Percentiles rank a stretch among this genome's conserved stretches.
Conservation (phyloP, 306 rosid species). For the Cercis canadensis region DNA sequence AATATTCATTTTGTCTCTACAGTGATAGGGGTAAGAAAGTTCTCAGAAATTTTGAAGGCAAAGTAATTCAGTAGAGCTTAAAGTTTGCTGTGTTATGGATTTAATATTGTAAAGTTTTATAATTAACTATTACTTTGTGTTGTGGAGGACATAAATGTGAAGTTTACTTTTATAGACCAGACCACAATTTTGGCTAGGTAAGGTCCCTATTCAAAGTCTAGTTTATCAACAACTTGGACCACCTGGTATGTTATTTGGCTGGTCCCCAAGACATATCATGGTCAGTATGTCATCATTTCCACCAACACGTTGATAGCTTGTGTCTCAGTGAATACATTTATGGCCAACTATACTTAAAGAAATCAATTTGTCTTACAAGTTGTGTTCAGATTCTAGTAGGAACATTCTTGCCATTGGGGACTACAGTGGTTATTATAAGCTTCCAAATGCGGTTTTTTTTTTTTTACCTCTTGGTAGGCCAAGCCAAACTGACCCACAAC, state of each 20-base stretch:
- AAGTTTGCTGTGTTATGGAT: constrained; percentile 24
- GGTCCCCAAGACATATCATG: constrained; percentile 76
- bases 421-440: constrained; percentile 33
- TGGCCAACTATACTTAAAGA: constrained; percentile 60
- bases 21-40: background rate
- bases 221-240: constrained; percentile 62
- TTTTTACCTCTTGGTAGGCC: constrained; percentile 30
- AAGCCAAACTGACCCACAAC: constrained; percentile 24
- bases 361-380: constrained; percentile 38
- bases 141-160: constrained; percentile 50
- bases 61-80: constrained; percentile 14
- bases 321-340: constrained; percentile 73
- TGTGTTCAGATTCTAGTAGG: constrained; percentile 40
- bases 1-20: background rate
- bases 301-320: constrained; percentile 71
- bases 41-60: constrained; percentile 18
- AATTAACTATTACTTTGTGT: constrained; percentile 35
- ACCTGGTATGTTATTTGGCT: constrained; percentile 54
- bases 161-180: constrained; percentile 44
- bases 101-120: constrained; percentile 5
- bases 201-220: constrained; percentile 36
- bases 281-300: constrained; percentile 67
- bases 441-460: constrained; percentile 27
- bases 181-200: constrained; percentile 48
- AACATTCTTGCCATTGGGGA: constrained; percentile 40